A percentile compares a stretch with the other conserved stretches of the same genome.
phyloP scores from a whole-genome alignment of 257 asterid genomes.

The Nyctanthes arbortristis region DNA sequence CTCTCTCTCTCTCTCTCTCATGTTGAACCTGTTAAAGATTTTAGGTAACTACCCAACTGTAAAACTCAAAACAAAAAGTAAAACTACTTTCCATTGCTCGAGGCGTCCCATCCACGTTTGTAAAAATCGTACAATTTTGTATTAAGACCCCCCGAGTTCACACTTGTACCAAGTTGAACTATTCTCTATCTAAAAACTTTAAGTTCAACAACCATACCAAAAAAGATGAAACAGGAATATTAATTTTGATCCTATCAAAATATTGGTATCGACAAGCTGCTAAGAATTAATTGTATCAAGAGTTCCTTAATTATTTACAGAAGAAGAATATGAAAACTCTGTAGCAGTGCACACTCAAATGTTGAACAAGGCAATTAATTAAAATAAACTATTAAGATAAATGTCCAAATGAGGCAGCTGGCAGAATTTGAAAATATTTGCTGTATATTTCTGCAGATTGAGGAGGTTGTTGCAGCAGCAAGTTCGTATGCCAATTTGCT shows the following conservation, averaged over 20 bases:
- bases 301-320: constrained; percentile 66
- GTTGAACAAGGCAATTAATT: not conserved
- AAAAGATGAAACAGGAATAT: constrained; percentile 21
- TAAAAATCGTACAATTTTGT: not conserved
- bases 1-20: no score
- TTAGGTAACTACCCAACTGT: constrained; percentile 27
- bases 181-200: not conserved
- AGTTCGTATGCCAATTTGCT: constrained; percentile 45
- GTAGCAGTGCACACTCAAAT: constrained; percentile 51
- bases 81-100: not conserved
- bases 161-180: no score
- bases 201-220: constrained; percentile 24
- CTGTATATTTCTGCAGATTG: constrained; percentile 48
- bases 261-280: constrained; percentile 31
- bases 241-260: constrained; percentile 25
- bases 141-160: no score
- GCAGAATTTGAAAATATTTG: constrained; percentile 61
- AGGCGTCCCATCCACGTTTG: not conserved
- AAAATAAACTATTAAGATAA: constrained; percentile 46
- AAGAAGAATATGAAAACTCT: constrained; percentile 41
- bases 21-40: not conserved
- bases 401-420: constrained; percentile 67
- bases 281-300: not conserved
- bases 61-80: not conserved
- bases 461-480: constrained; percentile 42